These are phyloP conservation scores for Bipolaris cookei DNA, from an alignment of 2,329 filamentous ascomycete species.

Conservation along the genomic window DNA sequence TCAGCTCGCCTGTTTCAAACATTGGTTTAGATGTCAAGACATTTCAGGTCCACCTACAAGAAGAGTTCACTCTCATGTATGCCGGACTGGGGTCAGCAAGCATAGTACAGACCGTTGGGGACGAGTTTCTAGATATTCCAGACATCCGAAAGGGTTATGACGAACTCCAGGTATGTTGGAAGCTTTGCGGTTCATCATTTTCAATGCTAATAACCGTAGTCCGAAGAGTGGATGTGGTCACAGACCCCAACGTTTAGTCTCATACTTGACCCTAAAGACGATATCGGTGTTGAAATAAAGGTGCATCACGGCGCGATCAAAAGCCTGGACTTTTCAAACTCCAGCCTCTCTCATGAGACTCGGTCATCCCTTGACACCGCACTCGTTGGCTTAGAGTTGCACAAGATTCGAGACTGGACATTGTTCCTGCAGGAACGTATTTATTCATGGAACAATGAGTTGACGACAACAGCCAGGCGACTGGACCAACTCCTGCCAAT, in stretches of 20 bases:
- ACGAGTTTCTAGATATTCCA: conserved; percentile 57
- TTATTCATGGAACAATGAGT: conserved; percentile 20
- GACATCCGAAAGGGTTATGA: conserved; percentile 67
- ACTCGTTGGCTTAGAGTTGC: conserved; percentile 53
- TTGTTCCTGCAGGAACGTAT: conserved; percentile 27
- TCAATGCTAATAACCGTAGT: conserved; percentile 54
- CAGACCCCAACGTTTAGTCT: conserved; percentile 87
- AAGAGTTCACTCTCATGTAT: conserved; percentile 72
- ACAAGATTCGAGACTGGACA: conserved; percentile 56
- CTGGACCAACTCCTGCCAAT: conserved; percentile 34
- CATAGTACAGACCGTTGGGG: conserved; percentile 58
- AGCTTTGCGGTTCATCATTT: not conserved
- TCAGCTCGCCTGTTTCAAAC: conserved; percentile 83
- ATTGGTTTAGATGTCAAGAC: conserved; percentile 63
- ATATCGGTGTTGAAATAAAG: conserved; percentile 31
- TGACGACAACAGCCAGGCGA: conserved; percentile 22
- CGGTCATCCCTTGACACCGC: conserved; percentile 25
- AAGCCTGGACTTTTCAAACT: conserved; percentile 50
- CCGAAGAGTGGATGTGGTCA: conserved; percentile 76
- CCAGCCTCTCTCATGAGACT: conserved; percentile 3
- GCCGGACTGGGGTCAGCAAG: conserved; percentile 49
- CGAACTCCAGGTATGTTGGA: conserved; percentile 63
- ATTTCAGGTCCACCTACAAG: conserved; percentile 56
- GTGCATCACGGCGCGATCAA: conserved; percentile 64
- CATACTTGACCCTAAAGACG: conserved; percentile 56